Evolutionary conservation across 2,329 filamentous ascomycete genomes (phyloP), one percentile per base, ranked within the genome.

Genomic region (Lecanicillium sp.): DNA sequence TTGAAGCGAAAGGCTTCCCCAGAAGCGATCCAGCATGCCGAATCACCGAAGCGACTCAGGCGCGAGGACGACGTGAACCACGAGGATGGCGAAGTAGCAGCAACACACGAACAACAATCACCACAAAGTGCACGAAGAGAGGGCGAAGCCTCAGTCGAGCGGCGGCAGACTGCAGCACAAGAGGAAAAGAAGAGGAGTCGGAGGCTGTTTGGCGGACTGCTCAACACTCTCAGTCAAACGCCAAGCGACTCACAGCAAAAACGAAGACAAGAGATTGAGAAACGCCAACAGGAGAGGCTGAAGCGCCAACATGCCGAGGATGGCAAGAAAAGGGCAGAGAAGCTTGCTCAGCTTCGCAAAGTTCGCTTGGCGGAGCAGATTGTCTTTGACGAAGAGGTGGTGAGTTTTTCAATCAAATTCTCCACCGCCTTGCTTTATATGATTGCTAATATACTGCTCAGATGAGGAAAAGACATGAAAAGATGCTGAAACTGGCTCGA

Each of bases 111-210:
- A 13, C 38, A 30, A 11, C 34, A 30, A 12, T 33, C 17, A 7
- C 38, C 28, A 4, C 33, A 15, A 28, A 27, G 5, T 13, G 13
- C 27, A 14, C 29, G 11, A 12, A 33, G 30, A 14, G 4, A 2
- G 11, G 4, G 38, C 35, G 9, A 33, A 30, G 11, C 19, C 29
- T 16, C 29, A 6, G 13, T 9, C 22, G 34, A 12, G 12, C 41
- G 33, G 3, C 27, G 31, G 4, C 20, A 32, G 12, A 20, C 47
- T 7, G 55, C 53, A 29, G 53, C 51, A 6, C 58, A 79, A 41
- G 84, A 94, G 52, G 90, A 96, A 56, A 86, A 81, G 59, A 87
- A 85, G 56, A 82, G 90, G 28, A 85, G 85, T 16, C 83, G 85
- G 59, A 76, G 90, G 38, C 70, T 96, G 44, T 95, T 95, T 55